A percentile compares a stretch with the other conserved stretches of the same genome.
Evolutionary conservation across 2,329 filamentous ascomycete species (phyloP).

Genomic region (Ilyonectria robusta): DNA sequence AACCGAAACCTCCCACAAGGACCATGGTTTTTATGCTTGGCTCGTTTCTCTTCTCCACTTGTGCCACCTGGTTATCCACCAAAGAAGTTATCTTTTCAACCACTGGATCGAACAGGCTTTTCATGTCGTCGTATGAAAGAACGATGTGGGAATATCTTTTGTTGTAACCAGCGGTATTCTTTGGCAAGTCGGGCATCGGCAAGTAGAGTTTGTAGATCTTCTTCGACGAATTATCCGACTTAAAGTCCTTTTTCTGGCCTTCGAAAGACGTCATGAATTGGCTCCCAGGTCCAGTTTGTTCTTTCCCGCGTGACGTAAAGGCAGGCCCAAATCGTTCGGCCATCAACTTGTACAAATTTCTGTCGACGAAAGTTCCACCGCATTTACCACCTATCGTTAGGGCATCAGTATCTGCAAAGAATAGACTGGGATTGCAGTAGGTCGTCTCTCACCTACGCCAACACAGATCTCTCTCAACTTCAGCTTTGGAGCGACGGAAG

Average conservation of each 20-base stretch:
- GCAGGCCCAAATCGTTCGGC: slow-evolving; percentile 27
- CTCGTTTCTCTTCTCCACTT: neutral
- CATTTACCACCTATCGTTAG: slow-evolving; percentile 26
- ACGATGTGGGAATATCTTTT: too few relatives aligned
- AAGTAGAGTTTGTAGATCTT: too few relatives aligned
- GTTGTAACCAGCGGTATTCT: too few relatives aligned
- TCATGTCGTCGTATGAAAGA: slow-evolving; percentile 8
- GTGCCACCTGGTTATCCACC: slow-evolving; percentile 16
- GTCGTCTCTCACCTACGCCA: neutral
- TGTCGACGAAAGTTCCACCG: slow-evolving; percentile 29
- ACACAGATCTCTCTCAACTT: slow-evolving; percentile 15
- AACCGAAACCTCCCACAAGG: slow-evolving; percentile 24
- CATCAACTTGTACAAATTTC: slow-evolving; percentile 31
- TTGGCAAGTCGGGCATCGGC: too few relatives aligned
- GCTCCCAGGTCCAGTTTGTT: slow-evolving; percentile 33
- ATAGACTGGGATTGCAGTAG: too few relatives aligned
- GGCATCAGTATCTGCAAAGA: too few relatives aligned
- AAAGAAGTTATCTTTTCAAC: slow-evolving; percentile 6
- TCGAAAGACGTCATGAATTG: slow-evolving; percentile 37
- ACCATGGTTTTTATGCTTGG: slow-evolving; percentile 14
- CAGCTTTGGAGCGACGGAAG: neutral
- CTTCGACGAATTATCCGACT: neutral
- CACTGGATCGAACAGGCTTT: slow-evolving; percentile 21
- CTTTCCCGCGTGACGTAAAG: slow-evolving; percentile 10
- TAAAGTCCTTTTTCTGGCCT: slow-evolving; percentile 34